These are phyloP conservation scores for Linum lewisii DNA, from an alignment of 345 rosid genomes.

Conservation along the genomic window DNA sequence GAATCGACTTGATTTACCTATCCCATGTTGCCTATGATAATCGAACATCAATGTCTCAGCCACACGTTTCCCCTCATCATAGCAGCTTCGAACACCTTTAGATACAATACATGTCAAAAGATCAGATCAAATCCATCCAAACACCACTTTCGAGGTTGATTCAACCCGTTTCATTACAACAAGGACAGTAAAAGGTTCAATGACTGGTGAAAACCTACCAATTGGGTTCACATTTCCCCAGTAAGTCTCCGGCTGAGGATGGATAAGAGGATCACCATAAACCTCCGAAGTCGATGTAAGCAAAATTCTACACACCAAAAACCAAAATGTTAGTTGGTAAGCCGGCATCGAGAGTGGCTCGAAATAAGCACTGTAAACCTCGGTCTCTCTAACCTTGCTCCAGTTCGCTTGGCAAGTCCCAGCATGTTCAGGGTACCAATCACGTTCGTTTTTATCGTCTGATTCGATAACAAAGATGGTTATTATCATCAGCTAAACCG, in stretches of 20 bases:
- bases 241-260: constrained; percentile 87
- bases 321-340: constrained; percentile 7
- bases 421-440: constrained; percentile 96
- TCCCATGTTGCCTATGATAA: constrained; percentile 94
- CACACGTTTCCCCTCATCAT: constrained; percentile 96
- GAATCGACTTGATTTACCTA: constrained; percentile 32
- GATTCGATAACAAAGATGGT: constrained; percentile 9
- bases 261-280: constrained; percentile 89
- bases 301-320: constrained; percentile 50
- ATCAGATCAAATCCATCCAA: not conserved
- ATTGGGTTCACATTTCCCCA: constrained; percentile 99
- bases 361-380: constrained; percentile 1
- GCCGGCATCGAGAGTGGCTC: not conserved
- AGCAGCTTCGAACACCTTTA: constrained; percentile 87
- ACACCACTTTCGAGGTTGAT: too few species aligned
- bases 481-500: too few species aligned
- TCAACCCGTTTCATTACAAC: too few species aligned
- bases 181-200: too few species aligned
- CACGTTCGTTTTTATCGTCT: constrained; percentile 97
- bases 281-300: constrained; percentile 97
- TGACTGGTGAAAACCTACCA: constrained; percentile 40
- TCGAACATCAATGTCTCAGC: constrained; percentile 98
- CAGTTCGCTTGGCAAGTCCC: constrained; percentile 96
- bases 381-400: constrained; percentile 55
- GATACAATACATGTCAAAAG: not conserved